Evolutionary conservation across 306 rosid species (phyloP), one percentile per base, ranked within the genome.

Genomic region (Cyamopsis tetragonoloba): DNA sequence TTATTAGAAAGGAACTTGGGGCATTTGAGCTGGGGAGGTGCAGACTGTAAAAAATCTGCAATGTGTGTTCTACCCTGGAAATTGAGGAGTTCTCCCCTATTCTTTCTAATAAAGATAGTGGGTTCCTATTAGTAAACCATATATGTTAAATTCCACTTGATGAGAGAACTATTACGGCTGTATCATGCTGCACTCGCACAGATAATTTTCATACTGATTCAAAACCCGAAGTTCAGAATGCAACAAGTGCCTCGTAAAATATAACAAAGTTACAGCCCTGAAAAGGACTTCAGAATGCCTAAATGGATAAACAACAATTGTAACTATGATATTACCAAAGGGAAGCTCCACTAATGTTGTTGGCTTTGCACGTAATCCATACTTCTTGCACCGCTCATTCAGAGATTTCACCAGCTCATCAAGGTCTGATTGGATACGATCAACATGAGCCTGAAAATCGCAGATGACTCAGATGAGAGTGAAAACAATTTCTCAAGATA

Each of bases 371-470:
- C 86, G 92, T 73, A 95, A 81, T 43, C 97, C 99, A 60, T 91
- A 91, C 62, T 77, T 85, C 90, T 95, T 95, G 87, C 99, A 95
- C 28, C 89, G 89, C 54, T 91, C 95, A 74, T 86, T 95, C 63
- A 95, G 80, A 55, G 83, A 75, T 85, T 88, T 95, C 71, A 88
- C 92, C 43, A 91, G 73, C 64, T 85, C 96, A 69, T 91, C 96
- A 71, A 91, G 88, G 14, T 81, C 89, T 46, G 85, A 81, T 62
- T 87, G 96, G 68, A 95, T 82, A 56, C 17, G 84, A 73, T 83
- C 91, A 70, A 77, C 92, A 50, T 79, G 87, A 31, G 26, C 89
- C 97, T 88, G 87, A 85, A 86, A 83, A 20, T 72, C 79, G 39
- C 50, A 71, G 66, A 51, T 62, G 63, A 70, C 22, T 56, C n/a